Evolutionary conservation across 2,329 filamentous ascomycete genomes (phyloP).

Genomic region (Epichloe sp.): DNA sequence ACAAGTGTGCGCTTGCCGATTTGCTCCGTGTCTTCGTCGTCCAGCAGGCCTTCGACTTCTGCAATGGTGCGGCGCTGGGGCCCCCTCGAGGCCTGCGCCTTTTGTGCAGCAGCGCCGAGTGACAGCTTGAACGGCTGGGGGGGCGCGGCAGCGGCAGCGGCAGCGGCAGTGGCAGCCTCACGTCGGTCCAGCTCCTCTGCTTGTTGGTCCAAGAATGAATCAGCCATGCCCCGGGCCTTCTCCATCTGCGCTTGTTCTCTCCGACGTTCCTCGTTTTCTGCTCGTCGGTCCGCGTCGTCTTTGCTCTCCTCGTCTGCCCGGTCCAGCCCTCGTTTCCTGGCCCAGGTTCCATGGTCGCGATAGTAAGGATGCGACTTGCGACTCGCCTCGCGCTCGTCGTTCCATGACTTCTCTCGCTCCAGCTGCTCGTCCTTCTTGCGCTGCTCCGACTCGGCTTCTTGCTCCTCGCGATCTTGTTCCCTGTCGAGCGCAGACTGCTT

Average conservation of each 20-base stretch:
- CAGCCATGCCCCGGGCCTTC: slow-evolving; percentile 70
- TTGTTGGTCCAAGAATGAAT: slow-evolving; percentile 79
- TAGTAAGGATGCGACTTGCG: slow-evolving; percentile 74
- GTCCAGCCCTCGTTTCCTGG: slow-evolving; percentile 63
- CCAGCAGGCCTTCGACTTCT: slow-evolving; percentile 85
- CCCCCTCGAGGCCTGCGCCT: slow-evolving; percentile 41
- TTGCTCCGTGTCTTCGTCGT: slow-evolving; percentile 79
- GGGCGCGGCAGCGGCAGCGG: background rate
- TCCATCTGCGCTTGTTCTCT: slow-evolving; percentile 60
- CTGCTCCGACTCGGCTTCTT: slow-evolving; percentile 54
- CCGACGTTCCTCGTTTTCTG: slow-evolving; percentile 63
- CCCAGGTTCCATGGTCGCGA: slow-evolving; percentile 72
- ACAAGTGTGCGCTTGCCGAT: slow-evolving; percentile 62
- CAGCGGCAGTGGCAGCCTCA: slow-evolving; percentile 19
- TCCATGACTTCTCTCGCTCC: slow-evolving; percentile 54
- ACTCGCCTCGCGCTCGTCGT: slow-evolving; percentile 72
- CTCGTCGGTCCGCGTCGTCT: slow-evolving; percentile 71
- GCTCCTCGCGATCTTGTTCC: slow-evolving; percentile 66
- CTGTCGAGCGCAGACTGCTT: slow-evolving; percentile 75
- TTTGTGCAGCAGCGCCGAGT: slow-evolving; percentile 77
- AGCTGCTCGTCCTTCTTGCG: slow-evolving; percentile 59
- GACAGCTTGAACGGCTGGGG: slow-evolving; percentile 86
- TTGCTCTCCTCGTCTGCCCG: slow-evolving; percentile 59
- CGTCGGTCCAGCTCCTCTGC: slow-evolving; percentile 58
- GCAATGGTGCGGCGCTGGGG: slow-evolving; percentile 66